phyloP scores from a whole-genome alignment of 805 yeast genomes.

The Pichia pseudocactophila region DNA sequence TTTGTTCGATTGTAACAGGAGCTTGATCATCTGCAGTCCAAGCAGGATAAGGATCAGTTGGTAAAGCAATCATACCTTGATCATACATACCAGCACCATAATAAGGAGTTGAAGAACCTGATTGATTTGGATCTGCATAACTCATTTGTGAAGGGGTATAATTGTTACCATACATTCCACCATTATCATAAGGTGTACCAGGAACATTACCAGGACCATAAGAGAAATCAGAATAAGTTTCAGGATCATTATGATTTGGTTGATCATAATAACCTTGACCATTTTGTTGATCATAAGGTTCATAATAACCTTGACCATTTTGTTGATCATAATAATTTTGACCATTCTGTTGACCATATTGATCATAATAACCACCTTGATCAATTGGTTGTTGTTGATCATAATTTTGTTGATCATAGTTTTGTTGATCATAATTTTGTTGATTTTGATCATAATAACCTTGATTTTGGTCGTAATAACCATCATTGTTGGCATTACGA shows the following conservation, averaged over 20 bases:
- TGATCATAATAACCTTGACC: slow-evolving; percentile 39
- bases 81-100: slow-evolving; percentile 31
- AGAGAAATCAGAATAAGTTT: slow-evolving; percentile 52
- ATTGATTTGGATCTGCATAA: slow-evolving; percentile 77
- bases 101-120: slow-evolving; percentile 93
- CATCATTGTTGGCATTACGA: slow-evolving; percentile 23
- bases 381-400: slow-evolving; percentile 23
- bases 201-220: slow-evolving; percentile 52
- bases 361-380: slow-evolving; percentile 34
- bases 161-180: slow-evolving; percentile 39
- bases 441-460: slow-evolving; percentile 16
- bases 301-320: slow-evolving; percentile 7
- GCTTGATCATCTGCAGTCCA: slow-evolving; percentile 97
- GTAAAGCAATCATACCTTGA: slow-evolving; percentile 49
- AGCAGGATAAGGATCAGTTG: slow-evolving; percentile 96
- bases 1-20: slow-evolving; percentile 74
- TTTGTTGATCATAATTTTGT: slow-evolving; percentile 12
- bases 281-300: slow-evolving; percentile 13
- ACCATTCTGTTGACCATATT: slow-evolving; percentile 8
- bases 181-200: slow-evolving; percentile 54
- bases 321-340: slow-evolving; percentile 39
- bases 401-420: slow-evolving; percentile 23
- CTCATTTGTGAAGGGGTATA: slow-evolving; percentile 78
- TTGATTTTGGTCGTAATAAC: slow-evolving; percentile 22
- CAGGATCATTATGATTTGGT: slow-evolving; percentile 41